Percentiles rank a stretch among this genome's conserved stretches.
Evolutionary conservation across 208 protist species (phyloP).

Genomic region (Leishmania aethiopica): DNA sequence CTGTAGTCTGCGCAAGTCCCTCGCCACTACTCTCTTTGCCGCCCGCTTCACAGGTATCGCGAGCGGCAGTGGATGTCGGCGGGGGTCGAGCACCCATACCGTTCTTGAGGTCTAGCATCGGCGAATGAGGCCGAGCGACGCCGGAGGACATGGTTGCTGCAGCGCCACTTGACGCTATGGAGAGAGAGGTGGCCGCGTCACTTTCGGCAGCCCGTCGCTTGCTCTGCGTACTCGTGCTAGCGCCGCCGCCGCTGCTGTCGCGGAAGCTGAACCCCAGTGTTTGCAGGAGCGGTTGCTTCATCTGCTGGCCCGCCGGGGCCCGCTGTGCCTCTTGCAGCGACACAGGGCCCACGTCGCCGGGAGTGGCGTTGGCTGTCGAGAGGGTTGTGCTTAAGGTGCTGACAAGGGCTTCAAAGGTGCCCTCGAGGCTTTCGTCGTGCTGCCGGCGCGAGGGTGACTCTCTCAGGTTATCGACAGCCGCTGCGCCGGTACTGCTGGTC

Average conservation of each 20-base stretch:
- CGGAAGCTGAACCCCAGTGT: slow-evolving; percentile 1
- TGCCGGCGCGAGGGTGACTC: slow-evolving; percentile 9
- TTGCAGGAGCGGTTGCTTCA: slow-evolving; percentile 15
- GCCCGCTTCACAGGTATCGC: background rate
- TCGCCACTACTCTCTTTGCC: background rate
- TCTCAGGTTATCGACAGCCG: background rate
- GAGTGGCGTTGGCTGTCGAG: slow-evolving; percentile 11
- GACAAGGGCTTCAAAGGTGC: slow-evolving; percentile 9
- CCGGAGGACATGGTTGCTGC: background rate
- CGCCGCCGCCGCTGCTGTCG: background rate
- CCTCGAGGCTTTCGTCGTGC: slow-evolving; percentile 9
- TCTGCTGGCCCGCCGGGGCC: slow-evolving; percentile 1
- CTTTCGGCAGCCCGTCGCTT: background rate
- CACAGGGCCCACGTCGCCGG: slow-evolving; percentile 1
- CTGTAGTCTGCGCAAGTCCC: background rate
- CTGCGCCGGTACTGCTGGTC: background rate
- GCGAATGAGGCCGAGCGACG: background rate
- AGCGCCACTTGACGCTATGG: slow-evolving; percentile 7
- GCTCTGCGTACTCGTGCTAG: too few species aligned
- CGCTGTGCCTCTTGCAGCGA: slow-evolving; percentile 7
- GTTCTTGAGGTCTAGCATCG: background rate
- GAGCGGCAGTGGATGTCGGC: background rate
- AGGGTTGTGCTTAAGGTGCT: slow-evolving; percentile 25
- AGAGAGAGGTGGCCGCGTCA: slow-evolving; percentile 1
- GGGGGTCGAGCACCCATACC: background rate